Evolutionary conservation across 352 stramenopile species (phyloP).

Genomic region (Globisporangium splendens): DNA sequence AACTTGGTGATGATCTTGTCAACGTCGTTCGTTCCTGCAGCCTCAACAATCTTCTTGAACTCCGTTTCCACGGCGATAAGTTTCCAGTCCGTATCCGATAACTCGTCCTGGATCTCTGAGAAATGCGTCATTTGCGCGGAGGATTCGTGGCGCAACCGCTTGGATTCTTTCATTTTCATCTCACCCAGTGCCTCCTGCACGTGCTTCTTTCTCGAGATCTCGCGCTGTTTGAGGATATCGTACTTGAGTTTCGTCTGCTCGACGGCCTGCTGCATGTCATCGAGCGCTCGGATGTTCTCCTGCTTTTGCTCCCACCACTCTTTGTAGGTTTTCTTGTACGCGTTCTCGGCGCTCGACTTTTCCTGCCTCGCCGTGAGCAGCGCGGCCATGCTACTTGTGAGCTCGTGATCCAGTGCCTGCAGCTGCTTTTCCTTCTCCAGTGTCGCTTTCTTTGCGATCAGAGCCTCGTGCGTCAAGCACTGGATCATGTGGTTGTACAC

Average conservation of each 20-base stretch:
- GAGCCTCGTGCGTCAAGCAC: constrained; percentile 53
- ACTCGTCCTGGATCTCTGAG: constrained; percentile 74
- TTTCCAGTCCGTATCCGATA: constrained; percentile 67
- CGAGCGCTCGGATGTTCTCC: constrained; percentile 62
- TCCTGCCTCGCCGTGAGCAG: constrained; percentile 64
- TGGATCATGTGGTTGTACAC: constrained; percentile 87
- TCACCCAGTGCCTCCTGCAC: constrained; percentile 66
- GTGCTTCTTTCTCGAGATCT: constrained; percentile 72
- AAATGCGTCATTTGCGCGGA: constrained; percentile 75
- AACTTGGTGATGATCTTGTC: constrained; percentile 84
- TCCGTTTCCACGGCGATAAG: constrained; percentile 64
- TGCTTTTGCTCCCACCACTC: constrained; percentile 73
- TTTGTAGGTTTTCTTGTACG: constrained; percentile 64
- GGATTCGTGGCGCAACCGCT: constrained; percentile 68
- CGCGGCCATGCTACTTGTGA: constrained; percentile 43
- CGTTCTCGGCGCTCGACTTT: constrained; percentile 57
- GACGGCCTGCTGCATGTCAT: constrained; percentile 74
- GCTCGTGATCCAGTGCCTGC: constrained; percentile 47
- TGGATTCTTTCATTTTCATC: constrained; percentile 66
- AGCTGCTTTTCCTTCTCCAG: constrained; percentile 63
- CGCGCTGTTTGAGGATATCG: constrained; percentile 72
- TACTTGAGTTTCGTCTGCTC: constrained; percentile 71
- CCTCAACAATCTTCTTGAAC: constrained; percentile 74
- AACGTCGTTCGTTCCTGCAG: constrained; percentile 71
- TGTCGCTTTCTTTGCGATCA: constrained; percentile 61